A percentile compares a stretch with the other conserved stretches of the same genome.
Evolutionary conservation across 2,329 filamentous ascomycete species (phyloP).

Genomic region (Talaromyces pinophilus): DNA sequence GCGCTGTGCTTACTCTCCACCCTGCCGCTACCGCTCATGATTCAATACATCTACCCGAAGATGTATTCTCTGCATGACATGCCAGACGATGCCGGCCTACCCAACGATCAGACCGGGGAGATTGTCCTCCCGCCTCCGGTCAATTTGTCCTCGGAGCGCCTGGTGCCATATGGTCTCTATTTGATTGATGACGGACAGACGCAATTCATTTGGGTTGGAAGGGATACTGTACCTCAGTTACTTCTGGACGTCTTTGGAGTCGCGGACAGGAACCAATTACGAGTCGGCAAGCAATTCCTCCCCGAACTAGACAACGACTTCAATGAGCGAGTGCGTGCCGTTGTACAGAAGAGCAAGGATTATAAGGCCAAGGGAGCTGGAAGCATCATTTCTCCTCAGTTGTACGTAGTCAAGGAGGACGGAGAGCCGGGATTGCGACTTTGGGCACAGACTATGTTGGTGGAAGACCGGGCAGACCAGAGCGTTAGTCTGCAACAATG

Average conservation of each 20-base stretch:
- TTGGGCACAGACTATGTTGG: conserved; percentile 93
- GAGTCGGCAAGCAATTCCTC: conserved; percentile 84
- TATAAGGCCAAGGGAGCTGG: conserved; percentile 84
- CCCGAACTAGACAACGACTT: conserved; percentile 93
- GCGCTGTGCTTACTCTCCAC: conserved; percentile 94
- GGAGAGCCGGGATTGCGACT: conserved; percentile 92
- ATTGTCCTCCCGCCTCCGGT: conserved; percentile 81
- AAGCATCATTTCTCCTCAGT: conserved; percentile 85
- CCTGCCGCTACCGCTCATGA: conserved; percentile 81
- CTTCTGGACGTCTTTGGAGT: conserved; percentile 88
- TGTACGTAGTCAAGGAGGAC: conserved; percentile 93
- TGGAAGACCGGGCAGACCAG: conserved; percentile 94
- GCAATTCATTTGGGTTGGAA: conserved; percentile 95
- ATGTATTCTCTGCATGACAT: conserved; percentile 92
- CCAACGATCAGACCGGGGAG: conserved; percentile 81
- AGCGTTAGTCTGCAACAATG: conserved; percentile 90
- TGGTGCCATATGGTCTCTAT: conserved; percentile 89
- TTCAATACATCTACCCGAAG: conserved; percentile 87
- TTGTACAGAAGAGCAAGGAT: conserved; percentile 89
- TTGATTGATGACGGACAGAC: conserved; percentile 96
- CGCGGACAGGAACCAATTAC: conserved; percentile 77
- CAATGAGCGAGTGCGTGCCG: conserved; percentile 87
- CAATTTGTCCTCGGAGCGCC: conserved; percentile 84
- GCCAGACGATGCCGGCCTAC: conserved; percentile 87
- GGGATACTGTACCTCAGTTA: conserved; percentile 87